These are phyloP conservation scores for Epichloe festucae DNA, from an alignment of 2,329 filamentous ascomycete genomes.

Conservation along the genomic window DNA sequence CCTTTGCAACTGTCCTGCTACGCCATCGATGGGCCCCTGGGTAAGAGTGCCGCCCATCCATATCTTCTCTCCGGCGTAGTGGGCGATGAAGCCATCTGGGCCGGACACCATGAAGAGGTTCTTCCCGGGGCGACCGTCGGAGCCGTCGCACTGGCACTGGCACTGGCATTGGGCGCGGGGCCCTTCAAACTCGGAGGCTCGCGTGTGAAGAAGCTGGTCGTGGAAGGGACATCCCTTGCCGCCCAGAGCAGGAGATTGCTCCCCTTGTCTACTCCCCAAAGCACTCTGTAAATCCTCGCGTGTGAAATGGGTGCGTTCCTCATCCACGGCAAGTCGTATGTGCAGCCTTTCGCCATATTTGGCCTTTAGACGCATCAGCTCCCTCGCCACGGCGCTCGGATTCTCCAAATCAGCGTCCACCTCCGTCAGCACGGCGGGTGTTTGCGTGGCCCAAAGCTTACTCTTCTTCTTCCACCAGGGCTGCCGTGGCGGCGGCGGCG, in stretches of 20 bases:
- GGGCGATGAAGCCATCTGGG: constrained; percentile 75
- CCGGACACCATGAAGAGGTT: constrained; percentile 76
- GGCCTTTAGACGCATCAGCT: constrained; percentile 50
- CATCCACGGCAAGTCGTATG: constrained; percentile 71
- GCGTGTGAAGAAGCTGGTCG: constrained; percentile 17
- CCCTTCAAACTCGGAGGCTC: constrained; percentile 19
- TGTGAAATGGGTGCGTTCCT: constrained; percentile 58
- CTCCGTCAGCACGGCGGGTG: constrained; percentile 9
- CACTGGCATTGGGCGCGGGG: constrained; percentile 14
- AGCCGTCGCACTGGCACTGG: constrained; percentile 15
- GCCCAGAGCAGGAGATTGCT: not conserved
- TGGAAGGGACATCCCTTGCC: constrained; percentile 16
- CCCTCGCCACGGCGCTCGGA: constrained; percentile 40
- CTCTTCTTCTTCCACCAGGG: constrained; percentile 18
- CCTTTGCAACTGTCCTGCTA: constrained; percentile 47
- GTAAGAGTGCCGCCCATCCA: constrained; percentile 61
- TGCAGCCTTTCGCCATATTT: constrained; percentile 42
- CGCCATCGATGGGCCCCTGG: constrained; percentile 61
- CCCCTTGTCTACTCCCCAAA: constrained; percentile 8
- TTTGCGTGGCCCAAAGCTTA: constrained; percentile 8
- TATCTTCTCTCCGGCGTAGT: constrained; percentile 66
- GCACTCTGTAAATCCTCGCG: constrained; percentile 31
- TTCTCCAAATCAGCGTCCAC: constrained; percentile 11
- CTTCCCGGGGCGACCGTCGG: constrained; percentile 26
- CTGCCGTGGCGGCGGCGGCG: not conserved